phyloP scores from a whole-genome alignment of 1,139 yeast genomes.

The Pichia kudriavzevii region DNA sequence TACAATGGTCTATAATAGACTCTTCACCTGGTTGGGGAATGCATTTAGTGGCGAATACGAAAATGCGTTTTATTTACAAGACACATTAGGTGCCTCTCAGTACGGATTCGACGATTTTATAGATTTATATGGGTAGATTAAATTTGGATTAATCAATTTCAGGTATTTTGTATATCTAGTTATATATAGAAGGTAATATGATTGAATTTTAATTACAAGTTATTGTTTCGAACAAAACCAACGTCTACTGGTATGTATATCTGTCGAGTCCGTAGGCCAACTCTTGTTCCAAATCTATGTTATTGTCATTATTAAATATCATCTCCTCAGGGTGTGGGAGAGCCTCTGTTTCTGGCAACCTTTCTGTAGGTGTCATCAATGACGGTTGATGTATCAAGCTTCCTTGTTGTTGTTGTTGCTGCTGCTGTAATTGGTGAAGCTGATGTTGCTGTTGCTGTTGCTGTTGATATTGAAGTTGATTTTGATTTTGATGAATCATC shows the following conservation, averaged over 20 bases:
- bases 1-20: slow-evolving; percentile 55
- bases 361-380: slow-evolving; percentile 25
- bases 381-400: slow-evolving; percentile 13
- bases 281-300: slow-evolving; percentile 46
- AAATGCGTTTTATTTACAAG: slow-evolving; percentile 1
- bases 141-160: neutral
- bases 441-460: slow-evolving; percentile 15
- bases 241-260: slow-evolving; percentile 17
- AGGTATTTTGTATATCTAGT: neutral
- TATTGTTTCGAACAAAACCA: no score
- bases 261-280: slow-evolving; percentile 54
- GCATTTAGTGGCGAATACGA: slow-evolving; percentile 45
- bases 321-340: slow-evolving; percentile 40
- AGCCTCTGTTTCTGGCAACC: slow-evolving; percentile 29
- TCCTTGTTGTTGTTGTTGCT: slow-evolving; percentile 18
- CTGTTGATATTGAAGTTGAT: slow-evolving; percentile 10
- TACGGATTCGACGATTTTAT: slow-evolving; percentile 11
- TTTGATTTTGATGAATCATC: slow-evolving; percentile 17
- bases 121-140: slow-evolving; percentile 17
- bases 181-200: no score
- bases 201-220: no score
- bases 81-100: no score
- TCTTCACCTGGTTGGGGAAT: slow-evolving; percentile 49
- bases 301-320: slow-evolving; percentile 19
- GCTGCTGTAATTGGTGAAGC: slow-evolving; percentile 16